Evolutionary conservation across 345 rosid species (phyloP), one percentile per base, ranked within the genome.

Genomic region (Cardiospermum halicacabum): DNA sequence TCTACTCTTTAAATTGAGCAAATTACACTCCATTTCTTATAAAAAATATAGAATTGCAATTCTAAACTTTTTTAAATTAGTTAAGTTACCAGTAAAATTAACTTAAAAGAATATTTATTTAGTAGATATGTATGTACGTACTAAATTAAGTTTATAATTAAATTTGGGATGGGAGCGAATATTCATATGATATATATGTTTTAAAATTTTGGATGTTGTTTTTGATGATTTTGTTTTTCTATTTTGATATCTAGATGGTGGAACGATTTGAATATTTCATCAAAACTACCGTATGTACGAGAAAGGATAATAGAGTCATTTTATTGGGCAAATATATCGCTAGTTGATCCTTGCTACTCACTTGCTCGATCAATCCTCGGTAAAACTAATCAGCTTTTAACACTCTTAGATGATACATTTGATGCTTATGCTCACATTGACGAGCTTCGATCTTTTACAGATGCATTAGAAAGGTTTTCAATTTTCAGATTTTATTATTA

Each of bases 331-430:
- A 5, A 30, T 1, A 15, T 19, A 28, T 10, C 21, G 16, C 5
- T 22, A 1, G 56, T 56, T 19, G 69, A 70, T 25, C 74, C 74
- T 7, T 47, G 39, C 12, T 34, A 56, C 21, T 47, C 42, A 10
- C 32, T 2, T 22, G 49, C 21, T 13, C 18, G 53, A 27, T 34
- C 25, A 11, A 40, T 43, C 15, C 10, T 11, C 1, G 25, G 40
- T 4, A 65, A 71, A 48, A 9, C 58, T 5, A 12, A 47, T 3
- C 8, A 25, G 12, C 9, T 73, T 32, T 27, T 67, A 12, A 55
- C 76, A 3, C 5, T 62, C 13, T 25, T 67, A 2, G 76, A 73
- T 21, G 72, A 73, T 62, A 22, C 53, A 30, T 66, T 55, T 30
- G 75, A 72, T 60, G 24, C 15, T 16, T 51, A 49, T 30, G 75